Percentiles rank a stretch among this genome's conserved stretches.
Conservation (phyloP, 2,329 filamentous ascomycete genomes). For the Cladosporium sp. region DNA sequence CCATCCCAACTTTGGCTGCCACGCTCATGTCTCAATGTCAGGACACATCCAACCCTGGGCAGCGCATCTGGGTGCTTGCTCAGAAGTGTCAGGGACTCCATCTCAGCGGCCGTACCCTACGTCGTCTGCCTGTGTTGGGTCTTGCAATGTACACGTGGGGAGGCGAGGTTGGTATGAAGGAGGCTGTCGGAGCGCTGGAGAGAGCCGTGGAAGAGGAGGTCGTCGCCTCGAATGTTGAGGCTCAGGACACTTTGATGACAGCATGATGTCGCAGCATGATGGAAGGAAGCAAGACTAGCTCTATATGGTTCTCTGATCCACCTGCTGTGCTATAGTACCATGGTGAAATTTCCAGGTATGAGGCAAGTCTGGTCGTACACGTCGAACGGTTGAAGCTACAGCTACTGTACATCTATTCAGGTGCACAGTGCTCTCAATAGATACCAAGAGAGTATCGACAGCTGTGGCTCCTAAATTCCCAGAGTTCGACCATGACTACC, state of each 20-base stretch:
- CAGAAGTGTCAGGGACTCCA: conserved; percentile 34
- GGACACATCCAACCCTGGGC: conserved; percentile 29
- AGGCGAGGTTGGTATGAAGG: conserved; percentile 37
- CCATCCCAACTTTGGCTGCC: conserved; percentile 34
- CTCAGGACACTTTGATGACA: background rate
- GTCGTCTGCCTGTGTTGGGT: conserved; percentile 44
- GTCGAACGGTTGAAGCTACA: background rate
- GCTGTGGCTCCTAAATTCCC: too few relatives aligned
- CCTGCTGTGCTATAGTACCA: background rate
- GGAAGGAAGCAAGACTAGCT: background rate
- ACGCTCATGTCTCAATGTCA: conserved; percentile 28
- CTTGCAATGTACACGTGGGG: conserved; percentile 42
- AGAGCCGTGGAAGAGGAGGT: conserved; percentile 39
- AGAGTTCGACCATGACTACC: too few relatives aligned
- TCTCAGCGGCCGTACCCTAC: conserved; percentile 45
- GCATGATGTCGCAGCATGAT: background rate
- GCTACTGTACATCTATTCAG: background rate
- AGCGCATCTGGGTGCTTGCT: conserved; percentile 36
- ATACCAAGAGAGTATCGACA: too few relatives aligned
- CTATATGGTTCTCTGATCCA: background rate
- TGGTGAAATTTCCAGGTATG: background rate
- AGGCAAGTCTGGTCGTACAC: background rate
- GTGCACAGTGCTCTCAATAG: too few relatives aligned
- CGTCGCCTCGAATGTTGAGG: background rate
- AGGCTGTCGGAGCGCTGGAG: conserved; percentile 42